These are phyloP conservation scores for Mallotus nudiflorus DNA, from an alignment of 345 rosid genomes.

Conservation along the genomic window DNA sequence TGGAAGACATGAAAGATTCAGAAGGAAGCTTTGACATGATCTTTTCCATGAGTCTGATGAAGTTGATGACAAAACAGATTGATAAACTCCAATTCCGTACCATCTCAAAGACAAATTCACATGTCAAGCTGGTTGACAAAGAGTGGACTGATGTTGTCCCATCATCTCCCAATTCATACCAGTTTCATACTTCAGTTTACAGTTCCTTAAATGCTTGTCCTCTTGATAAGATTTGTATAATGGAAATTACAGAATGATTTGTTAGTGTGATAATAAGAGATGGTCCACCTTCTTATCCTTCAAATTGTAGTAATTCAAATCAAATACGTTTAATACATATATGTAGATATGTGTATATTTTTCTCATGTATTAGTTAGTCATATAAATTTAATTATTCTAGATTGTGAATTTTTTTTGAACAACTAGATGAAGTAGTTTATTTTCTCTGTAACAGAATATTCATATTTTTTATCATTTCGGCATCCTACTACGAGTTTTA, in stretches of 20 bases:
- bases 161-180: conserved; percentile 57
- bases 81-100: conserved; percentile 51
- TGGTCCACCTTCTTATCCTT: too few relatives aligned
- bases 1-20: conserved; percentile 9
- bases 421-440: too few relatives aligned
- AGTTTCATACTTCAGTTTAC: conserved; percentile 53
- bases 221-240: conserved; percentile 51
- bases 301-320: too few relatives aligned
- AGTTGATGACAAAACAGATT: conserved; percentile 39
- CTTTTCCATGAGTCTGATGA: conserved; percentile 48
- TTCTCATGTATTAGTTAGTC: too few relatives aligned
- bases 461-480: too few relatives aligned
- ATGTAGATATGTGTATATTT: too few relatives aligned
- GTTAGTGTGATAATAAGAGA: too few relatives aligned
- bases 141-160: conserved; percentile 67
- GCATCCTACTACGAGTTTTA: too few relatives aligned
- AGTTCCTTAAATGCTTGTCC: conserved; percentile 50
- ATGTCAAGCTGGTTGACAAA: conserved; percentile 57
- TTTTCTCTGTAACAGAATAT: too few relatives aligned
- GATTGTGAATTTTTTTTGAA: too few relatives aligned
- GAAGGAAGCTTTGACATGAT: conserved; percentile 45
- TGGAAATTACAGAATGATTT: conserved; percentile 52
- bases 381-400: too few relatives aligned
- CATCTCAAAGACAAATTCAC: conserved; percentile 34
- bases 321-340: too few relatives aligned